Percentiles rank a stretch among this genome's conserved stretches.
These are phyloP conservation scores for Solanum corneliomulleri DNA, from an alignment of 257 asterid genomes.

Conservation along the genomic window DNA sequence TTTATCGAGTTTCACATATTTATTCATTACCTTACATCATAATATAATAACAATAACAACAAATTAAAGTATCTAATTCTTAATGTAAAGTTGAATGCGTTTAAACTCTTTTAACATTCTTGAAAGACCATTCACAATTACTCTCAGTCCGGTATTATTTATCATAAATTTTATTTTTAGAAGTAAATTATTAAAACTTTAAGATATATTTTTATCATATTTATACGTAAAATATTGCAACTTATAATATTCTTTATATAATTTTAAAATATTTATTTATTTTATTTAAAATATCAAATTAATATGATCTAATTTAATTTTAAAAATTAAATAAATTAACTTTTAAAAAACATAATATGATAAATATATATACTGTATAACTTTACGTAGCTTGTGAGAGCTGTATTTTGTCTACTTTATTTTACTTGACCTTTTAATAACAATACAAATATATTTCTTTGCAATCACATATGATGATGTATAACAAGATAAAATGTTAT, in stretches of 20 bases:
- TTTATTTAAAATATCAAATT: no score
- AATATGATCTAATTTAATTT: no score
- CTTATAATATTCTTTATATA: no score
- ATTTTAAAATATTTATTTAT: no score
- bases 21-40: background rate
- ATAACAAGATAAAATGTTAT: background rate
- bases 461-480: background rate
- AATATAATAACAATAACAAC: background rate
- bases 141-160: no score
- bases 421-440: background rate
- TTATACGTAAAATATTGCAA: no score
- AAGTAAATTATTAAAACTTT: no score
- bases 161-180: no score
- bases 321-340: no score
- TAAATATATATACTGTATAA: no score
- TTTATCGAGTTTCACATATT: background rate
- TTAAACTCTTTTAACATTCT: background rate
- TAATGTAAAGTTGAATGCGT: background rate
- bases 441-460: background rate
- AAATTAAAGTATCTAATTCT: background rate
- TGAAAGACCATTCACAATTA: background rate
- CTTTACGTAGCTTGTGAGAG: background rate
- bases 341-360: no score
- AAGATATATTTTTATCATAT: no score
- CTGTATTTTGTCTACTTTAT: background rate